A percentile compares a stretch with the other conserved stretches of the same genome.
These are phyloP conservation scores for Dimocarpus longan DNA, from an alignment of 345 rosid species.

Conservation along the genomic window DNA sequence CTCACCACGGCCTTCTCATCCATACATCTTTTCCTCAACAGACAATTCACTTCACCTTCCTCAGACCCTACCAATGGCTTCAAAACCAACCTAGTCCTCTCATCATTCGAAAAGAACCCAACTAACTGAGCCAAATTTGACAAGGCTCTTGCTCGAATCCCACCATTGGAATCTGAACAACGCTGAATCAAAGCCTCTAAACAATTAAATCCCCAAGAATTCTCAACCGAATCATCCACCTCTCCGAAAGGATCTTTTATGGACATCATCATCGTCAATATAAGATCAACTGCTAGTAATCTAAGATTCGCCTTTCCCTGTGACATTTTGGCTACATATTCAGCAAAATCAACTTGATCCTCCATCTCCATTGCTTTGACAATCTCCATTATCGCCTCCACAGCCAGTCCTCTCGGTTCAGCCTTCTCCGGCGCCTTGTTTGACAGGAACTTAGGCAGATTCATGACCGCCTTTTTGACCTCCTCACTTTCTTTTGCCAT, in stretches of 20 bases:
- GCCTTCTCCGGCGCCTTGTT: conserved; percentile 92
- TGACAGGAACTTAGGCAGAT: conserved; percentile 67
- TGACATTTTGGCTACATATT: conserved; percentile 66
- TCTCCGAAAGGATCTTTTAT: conserved; percentile 50
- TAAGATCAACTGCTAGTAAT: conserved; percentile 80
- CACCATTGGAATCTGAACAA: conserved; percentile 62
- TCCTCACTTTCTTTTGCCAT: conserved; percentile 42
- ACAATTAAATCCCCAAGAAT: conserved; percentile 63
- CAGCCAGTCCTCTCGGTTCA: conserved; percentile 76
- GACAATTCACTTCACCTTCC: conserved; percentile 48
- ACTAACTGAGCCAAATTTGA: conserved; percentile 81
- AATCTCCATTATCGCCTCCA: conserved; percentile 77
- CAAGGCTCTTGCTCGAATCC: conserved; percentile 77
- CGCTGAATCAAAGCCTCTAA: conserved; percentile 69
- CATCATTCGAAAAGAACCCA: conserved; percentile 56
- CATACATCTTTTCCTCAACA: conserved; percentile 70
- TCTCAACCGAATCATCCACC: conserved; percentile 26
- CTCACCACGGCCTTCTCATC: conserved; percentile 89
- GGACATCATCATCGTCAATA: conserved; percentile 51
- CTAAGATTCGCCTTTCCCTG: conserved; percentile 74
- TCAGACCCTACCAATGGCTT: conserved; percentile 56
- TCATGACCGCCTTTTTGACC: conserved; percentile 55
- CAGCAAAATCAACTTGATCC: conserved; percentile 55
- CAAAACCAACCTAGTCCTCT: conserved; percentile 44
- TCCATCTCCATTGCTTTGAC: conserved; percentile 56